Base-by-base conservation (phyloP, 148 eudicot species). In the Heliosperma pusillum region DNA sequence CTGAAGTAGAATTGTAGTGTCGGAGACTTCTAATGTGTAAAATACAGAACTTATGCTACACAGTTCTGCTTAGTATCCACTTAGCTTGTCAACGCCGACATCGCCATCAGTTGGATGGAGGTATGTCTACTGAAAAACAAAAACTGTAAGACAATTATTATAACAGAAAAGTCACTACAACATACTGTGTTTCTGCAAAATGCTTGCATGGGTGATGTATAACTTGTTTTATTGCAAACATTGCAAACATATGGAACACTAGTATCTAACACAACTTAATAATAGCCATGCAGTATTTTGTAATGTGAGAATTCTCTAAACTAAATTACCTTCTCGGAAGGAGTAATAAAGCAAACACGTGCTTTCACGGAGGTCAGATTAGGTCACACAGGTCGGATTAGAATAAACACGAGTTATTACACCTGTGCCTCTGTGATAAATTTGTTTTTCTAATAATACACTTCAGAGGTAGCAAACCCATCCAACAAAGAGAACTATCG, bases 1-100 rank as follows among this genome's bases (percentile, higher is more conserved):
- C 86, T 67, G 89, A 87, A 84, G 74, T 50, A 29, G 69, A 76
- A 61, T 74, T 60, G 69, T 67, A 67, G 70, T 66, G 20, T 12
- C 20, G 44, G 70, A 42, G 50, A 66, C 50, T 66, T 66, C 50
- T 40, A 33, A 19, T n/a, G 5, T 33, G 50, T 40, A 40, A 30
- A 12, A 10, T 33, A 10, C 19, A 33, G 8, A 65, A n/a, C 44
- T 63, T 29, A 66, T 13, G 22, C 4, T n/a, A 67, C 1, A n/a
- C 53, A 42, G 19, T 19, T 36, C 15, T 66, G 12, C 20, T 36
- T 67, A 9, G 36, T 33, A n/a, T 42, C 53, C 22, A 22, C n/a
- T 44, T 44, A 27, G 19, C 67, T 59, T 40, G 22, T 42, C 53
- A 60, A 55, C 44, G 21, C 24, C 2, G 53, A 40, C 70, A 67